Evolutionary conservation across 2,329 filamentous ascomycete genomes (phyloP).

Genomic region (Fusarium sp.): DNA sequence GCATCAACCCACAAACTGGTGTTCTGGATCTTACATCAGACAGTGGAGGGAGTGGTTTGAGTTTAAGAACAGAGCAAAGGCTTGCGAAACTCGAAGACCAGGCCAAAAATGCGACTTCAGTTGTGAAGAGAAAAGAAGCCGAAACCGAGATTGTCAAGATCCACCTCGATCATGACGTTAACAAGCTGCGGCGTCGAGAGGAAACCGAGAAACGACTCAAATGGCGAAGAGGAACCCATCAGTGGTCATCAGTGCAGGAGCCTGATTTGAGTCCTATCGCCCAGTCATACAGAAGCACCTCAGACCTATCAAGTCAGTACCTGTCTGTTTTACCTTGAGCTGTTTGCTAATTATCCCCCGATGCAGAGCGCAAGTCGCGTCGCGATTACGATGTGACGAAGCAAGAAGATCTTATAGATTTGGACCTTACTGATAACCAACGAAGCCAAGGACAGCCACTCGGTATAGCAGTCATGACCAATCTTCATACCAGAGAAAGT

Average conservation of each 20-base stretch:
- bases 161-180: slow-evolving; percentile 47
- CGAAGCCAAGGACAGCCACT: not conserved
- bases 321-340: not conserved
- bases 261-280: slow-evolving; percentile 62
- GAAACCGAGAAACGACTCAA: slow-evolving; percentile 52
- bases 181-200: slow-evolving; percentile 58
- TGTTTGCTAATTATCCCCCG: slow-evolving; percentile 16
- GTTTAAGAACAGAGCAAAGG: slow-evolving; percentile 48
- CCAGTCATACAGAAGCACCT: slow-evolving; percentile 52
- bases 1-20: slow-evolving; percentile 67
- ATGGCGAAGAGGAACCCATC: slow-evolving; percentile 59
- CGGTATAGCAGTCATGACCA: not conserved
- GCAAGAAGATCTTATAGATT: slow-evolving; percentile 23
- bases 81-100: slow-evolving; percentile 49
- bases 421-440: slow-evolving; percentile 1
- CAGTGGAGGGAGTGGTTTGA: slow-evolving; percentile 55
- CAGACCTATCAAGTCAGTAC: slow-evolving; percentile 43
- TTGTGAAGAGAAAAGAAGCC: slow-evolving; percentile 57
- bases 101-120: slow-evolving; percentile 50
- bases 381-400: not conserved
- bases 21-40: slow-evolving; percentile 62
- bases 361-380: slow-evolving; percentile 18
- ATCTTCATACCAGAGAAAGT: not conserved
- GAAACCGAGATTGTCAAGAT: slow-evolving; percentile 56
- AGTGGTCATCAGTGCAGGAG: slow-evolving; percentile 65